These are phyloP conservation scores for Stemphylium beticola DNA, from an alignment of 2,329 filamentous ascomycete genomes.

Conservation along the genomic window DNA sequence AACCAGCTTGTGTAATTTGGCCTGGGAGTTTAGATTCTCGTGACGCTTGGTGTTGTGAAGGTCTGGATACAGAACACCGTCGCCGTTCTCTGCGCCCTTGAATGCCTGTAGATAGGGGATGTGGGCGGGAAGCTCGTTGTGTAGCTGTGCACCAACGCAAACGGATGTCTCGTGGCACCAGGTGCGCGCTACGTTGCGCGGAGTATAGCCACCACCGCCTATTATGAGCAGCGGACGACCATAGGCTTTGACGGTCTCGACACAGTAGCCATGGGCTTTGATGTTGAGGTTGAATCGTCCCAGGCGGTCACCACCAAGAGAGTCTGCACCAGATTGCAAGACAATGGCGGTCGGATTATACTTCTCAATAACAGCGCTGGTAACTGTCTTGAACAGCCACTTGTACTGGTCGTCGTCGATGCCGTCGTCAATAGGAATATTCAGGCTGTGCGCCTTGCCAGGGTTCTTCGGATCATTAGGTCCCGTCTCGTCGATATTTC, in stretches of 20 bases:
- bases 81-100: constrained; percentile 72
- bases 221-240: constrained; percentile 85
- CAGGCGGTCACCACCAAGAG: constrained; percentile 87
- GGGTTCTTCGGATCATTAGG: constrained; percentile 82
- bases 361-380: constrained; percentile 76
- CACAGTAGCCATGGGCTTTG: constrained; percentile 88
- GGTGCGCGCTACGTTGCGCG: constrained; percentile 91
- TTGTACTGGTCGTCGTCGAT: constrained; percentile 91
- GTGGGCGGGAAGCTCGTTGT: constrained; percentile 75
- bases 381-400: constrained; percentile 80
- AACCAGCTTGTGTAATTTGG: constrained; percentile 77
- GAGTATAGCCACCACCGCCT: constrained; percentile 94
- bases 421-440: constrained; percentile 87
- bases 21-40: constrained; percentile 79
- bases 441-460: constrained; percentile 87
- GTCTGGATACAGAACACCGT: constrained; percentile 78
- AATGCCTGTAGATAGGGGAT: constrained; percentile 90
- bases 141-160: constrained; percentile 76
- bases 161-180: constrained; percentile 98
- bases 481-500: constrained; percentile 84
- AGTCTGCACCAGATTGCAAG: constrained; percentile 94
- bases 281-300: constrained; percentile 98
- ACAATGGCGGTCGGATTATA: constrained; percentile 93
- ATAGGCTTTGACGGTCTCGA: constrained; percentile 84
- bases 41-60: constrained; percentile 76